phyloP scores from a whole-genome alignment of 148 eudicot genomes.

The Nyssa sinensis region DNA sequence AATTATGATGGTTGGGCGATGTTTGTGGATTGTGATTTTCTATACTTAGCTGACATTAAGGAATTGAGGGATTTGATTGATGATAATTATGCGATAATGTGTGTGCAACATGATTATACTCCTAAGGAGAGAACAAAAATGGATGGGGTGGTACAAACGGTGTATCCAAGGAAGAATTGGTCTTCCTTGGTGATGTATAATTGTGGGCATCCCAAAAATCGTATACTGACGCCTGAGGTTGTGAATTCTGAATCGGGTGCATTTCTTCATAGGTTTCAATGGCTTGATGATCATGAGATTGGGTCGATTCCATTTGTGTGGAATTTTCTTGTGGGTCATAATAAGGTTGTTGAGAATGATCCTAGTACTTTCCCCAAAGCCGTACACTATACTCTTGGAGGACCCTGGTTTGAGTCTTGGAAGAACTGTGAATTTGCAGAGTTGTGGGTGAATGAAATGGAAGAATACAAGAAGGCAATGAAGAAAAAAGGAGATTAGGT shows the following conservation, averaged over 20 bases:
- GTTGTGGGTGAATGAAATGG: conserved; percentile 64
- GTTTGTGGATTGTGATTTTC: conserved; percentile 95
- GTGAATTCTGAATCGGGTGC: conserved; percentile 76
- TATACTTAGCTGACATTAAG: conserved; percentile 67
- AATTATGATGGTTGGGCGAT: conserved; percentile 83
- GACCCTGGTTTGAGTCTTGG: conserved; percentile 97
- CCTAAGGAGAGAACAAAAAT: conserved; percentile 94
- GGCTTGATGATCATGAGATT: conserved; percentile 87
- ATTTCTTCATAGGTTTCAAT: conserved; percentile 78
- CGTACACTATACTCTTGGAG: conserved; percentile 89
- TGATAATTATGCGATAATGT: conserved; percentile 84
- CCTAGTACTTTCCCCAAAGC: conserved; percentile 63
- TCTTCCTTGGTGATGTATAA: conserved; percentile 96
- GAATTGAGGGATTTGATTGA: conserved; percentile 62
- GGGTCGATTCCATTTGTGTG: conserved; percentile 84
- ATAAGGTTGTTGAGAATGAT: conserved; percentile 65
- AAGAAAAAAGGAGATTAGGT: conserved; percentile 21
- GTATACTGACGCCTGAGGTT: conserved; percentile 60
- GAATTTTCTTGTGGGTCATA: conserved; percentile 97
- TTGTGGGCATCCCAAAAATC: conserved; percentile 80
- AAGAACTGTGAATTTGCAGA: conserved; percentile 88
- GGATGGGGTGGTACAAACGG: conserved; percentile 94
- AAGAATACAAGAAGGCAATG: conserved; percentile 40
- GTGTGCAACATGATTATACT: conserved; percentile 92
- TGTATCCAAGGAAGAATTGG: conserved; percentile 97